These are phyloP conservation scores for Nakaseomyces uthaithaninus DNA, from an alignment of 1,139 yeast species.

Conservation along the genomic window DNA sequence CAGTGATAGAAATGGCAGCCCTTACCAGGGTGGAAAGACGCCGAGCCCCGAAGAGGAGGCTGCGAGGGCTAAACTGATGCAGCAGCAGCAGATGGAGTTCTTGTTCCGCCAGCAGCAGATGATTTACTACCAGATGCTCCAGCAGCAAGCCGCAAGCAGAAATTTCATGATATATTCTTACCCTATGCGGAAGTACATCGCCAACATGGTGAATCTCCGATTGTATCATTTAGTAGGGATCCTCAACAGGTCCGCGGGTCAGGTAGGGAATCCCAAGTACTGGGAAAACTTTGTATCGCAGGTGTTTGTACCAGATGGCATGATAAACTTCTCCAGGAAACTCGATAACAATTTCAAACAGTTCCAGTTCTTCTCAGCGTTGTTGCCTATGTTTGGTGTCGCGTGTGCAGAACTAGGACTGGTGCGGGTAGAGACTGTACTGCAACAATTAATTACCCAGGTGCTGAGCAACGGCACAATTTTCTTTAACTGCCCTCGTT, in stretches of 20 bases:
- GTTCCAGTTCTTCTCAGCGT: conserved; percentile 55
- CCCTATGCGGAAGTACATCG: conserved; percentile 15
- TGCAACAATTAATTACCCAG: conserved; percentile 60
- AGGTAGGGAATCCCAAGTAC: conserved; percentile 37
- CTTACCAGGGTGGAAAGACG: neutral
- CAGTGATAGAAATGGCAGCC: no score
- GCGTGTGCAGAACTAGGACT: conserved; percentile 50
- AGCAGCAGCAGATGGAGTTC: conserved; percentile 17
- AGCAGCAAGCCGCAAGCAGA: conserved; percentile 6
- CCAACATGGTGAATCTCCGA: conserved; percentile 20
- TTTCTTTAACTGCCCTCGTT: conserved; percentile 51
- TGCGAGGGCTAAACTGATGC: conserved; percentile 19
- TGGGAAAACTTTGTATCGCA: conserved; percentile 43
- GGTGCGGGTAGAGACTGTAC: conserved; percentile 45
- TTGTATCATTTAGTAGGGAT: conserved; percentile 17
- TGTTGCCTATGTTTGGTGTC: conserved; percentile 60
- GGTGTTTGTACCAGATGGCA: conserved; percentile 43
- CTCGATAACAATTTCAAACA: conserved; percentile 42
- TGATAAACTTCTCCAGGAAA: conserved; percentile 39
- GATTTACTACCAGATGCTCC: conserved; percentile 8
- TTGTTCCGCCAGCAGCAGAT: conserved; percentile 10
- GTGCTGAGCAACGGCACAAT: conserved; percentile 60
- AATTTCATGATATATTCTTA: conserved; percentile 5
- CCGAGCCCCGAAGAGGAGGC: conserved; percentile 8
- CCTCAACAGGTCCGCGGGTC: conserved; percentile 17